A percentile compares a stretch with the other conserved stretches of the same genome.
Evolutionary conservation across 2,329 filamentous ascomycete species (phyloP).

Genomic region (Pestalotiopsis sp.): DNA sequence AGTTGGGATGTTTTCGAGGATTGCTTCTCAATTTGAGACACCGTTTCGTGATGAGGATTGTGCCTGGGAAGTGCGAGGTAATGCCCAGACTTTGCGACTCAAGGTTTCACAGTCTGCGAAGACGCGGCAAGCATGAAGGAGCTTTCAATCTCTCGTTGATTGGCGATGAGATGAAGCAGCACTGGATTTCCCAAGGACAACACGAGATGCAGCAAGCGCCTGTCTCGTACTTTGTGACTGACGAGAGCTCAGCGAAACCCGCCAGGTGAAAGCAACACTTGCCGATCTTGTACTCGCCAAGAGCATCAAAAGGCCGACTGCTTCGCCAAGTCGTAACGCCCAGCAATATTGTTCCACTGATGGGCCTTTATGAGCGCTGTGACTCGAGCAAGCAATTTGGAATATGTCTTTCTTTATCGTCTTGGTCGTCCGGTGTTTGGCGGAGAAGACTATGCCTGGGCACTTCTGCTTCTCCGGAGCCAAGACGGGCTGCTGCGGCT

Average conservation of each 20-base stretch:
- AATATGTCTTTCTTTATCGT: constrained; percentile 13
- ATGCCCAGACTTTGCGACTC: neutral
- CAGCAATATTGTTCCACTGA: constrained; percentile 19
- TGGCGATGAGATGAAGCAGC: neutral
- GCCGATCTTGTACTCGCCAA: constrained; percentile 27
- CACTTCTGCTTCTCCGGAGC: constrained; percentile 15
- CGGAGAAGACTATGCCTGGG: neutral
- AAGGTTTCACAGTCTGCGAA: neutral
- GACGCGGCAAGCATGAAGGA: neutral
- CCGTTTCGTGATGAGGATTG: neutral
- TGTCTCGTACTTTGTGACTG: neutral
- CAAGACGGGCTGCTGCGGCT: constrained; percentile 24
- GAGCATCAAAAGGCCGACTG: constrained; percentile 29
- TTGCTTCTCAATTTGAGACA: neutral
- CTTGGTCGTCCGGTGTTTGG: neutral
- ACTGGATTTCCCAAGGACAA: neutral
- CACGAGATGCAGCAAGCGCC: neutral
- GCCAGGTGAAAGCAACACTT: constrained; percentile 12
- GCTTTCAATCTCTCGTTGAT: neutral
- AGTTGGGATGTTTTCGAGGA: neutral
- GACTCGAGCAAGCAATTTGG: constrained; percentile 18
- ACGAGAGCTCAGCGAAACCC: neutral
- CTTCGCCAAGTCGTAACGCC: constrained; percentile 24
- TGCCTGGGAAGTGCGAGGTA: neutral
- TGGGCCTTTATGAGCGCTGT: constrained; percentile 10